These are phyloP conservation scores for Sclerotinia sclerotiorum DNA, from an alignment of 2,329 filamentous ascomycete species.

Conservation along the genomic window DNA sequence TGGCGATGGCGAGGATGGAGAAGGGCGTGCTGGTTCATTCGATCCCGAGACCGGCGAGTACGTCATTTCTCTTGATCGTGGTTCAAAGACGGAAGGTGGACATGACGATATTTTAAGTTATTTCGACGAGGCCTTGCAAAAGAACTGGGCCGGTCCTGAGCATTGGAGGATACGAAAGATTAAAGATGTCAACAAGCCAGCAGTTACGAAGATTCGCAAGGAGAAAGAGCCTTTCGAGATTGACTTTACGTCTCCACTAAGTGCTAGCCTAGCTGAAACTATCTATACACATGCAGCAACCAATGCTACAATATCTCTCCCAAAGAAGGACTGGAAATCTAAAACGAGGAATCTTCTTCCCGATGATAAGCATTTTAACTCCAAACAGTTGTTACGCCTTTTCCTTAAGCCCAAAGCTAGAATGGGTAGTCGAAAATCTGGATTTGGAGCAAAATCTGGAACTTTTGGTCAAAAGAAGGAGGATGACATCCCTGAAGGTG, in stretches of 20 bases:
- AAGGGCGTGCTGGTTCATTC: conserved; percentile 56
- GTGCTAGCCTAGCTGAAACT: conserved; percentile 66
- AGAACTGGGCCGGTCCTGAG: conserved; percentile 98
- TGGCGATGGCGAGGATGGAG: conserved; percentile 51
- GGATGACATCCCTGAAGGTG: conserved; percentile 62
- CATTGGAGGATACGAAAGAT: conserved; percentile 97
- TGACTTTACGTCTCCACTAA: conserved; percentile 78
- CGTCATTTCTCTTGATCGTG: conserved; percentile 74
- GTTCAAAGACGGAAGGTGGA: conserved; percentile 60
- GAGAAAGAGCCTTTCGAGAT: conserved; percentile 97
- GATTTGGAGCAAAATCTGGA: conserved; percentile 48
- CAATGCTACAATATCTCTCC: conserved; percentile 77
- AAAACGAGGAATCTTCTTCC: conserved; percentile 91
- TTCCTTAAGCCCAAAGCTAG: conserved; percentile 95
- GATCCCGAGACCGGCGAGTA: conserved; percentile 71
- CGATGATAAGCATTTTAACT: conserved; percentile 98
- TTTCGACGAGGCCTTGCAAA: conserved; percentile 93
- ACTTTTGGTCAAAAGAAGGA: conserved; percentile 50
- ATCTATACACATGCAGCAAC: conserved; percentile 80
- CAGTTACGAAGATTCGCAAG: conserved; percentile 68
- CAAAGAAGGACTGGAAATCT: conserved; percentile 94
- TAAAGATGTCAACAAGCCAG: conserved; percentile 70
- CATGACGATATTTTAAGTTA: conserved; percentile 97
- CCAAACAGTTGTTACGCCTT: conserved; percentile 79
- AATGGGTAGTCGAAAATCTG: conserved; percentile 65